phyloP scores from a whole-genome alignment of 2,329 filamentous ascomycete genomes.

The Gaeumannomyces tritici region DNA sequence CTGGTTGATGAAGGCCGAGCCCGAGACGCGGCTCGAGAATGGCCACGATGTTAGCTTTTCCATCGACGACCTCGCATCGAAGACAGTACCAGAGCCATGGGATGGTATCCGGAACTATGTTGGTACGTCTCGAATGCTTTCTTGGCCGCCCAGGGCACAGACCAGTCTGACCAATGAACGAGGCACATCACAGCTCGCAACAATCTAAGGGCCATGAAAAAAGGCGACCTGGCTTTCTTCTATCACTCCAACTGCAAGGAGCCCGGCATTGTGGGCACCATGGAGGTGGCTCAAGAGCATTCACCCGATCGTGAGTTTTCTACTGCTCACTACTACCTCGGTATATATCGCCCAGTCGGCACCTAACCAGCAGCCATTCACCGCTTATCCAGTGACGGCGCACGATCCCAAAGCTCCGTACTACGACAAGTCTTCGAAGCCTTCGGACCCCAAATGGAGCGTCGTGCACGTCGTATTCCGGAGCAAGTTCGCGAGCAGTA shows the following conservation, averaged over 20 bases:
- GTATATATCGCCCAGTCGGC: neutral
- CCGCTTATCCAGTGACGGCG: slow-evolving; percentile 44
- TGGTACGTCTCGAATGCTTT: neutral
- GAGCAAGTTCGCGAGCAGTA: slow-evolving; percentile 64
- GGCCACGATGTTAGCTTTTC: slow-evolving; percentile 87
- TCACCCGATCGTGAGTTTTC: slow-evolving; percentile 59
- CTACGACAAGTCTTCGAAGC: slow-evolving; percentile 68
- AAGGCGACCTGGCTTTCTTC: slow-evolving; percentile 89
- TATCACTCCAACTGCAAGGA: slow-evolving; percentile 92
- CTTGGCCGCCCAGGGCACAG: neutral
- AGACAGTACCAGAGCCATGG: slow-evolving; percentile 76
- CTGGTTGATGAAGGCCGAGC: slow-evolving; percentile 84
- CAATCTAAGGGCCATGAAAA: slow-evolving; percentile 84
- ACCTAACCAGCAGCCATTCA: neutral
- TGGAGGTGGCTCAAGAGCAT: slow-evolving; percentile 82
- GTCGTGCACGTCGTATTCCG: slow-evolving; percentile 83
- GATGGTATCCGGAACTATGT: slow-evolving; percentile 49
- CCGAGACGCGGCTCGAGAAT: slow-evolving; percentile 76
- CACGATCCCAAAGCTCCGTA: slow-evolving; percentile 68
- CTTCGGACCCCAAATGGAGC: slow-evolving; percentile 69
- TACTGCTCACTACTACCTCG: neutral
- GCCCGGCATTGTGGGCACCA: slow-evolving; percentile 76
- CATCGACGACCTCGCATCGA: slow-evolving; percentile 75
- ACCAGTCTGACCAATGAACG: neutral
- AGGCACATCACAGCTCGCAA: slow-evolving; percentile 53